Base-by-base conservation (phyloP, 2,329 filamentous ascomycete genomes). In the Chrysoporthe austroafricana region DNA sequence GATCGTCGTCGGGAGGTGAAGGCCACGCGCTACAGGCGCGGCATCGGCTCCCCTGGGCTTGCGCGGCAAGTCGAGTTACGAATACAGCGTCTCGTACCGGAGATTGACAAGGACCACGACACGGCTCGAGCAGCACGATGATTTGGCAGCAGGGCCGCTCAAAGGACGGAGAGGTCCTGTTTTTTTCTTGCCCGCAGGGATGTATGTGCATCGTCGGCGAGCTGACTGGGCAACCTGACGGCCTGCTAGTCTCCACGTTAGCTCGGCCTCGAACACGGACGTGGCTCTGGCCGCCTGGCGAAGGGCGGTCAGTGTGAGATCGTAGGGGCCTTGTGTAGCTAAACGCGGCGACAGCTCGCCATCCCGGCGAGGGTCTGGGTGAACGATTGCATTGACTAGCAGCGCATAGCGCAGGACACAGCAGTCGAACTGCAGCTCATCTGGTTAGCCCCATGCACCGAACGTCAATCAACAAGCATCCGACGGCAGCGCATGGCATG, bases 251-350 rank as follows among this genome's bases (percentile, higher is more conserved):
- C 61, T 58, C 58, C 58, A 39, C 61, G 8, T 36, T 44, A 46
- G 66, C 56, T 64, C 42, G 65, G 26, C 21, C 14, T 50, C 46
- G 43, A 42, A 43, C 32, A 44, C 14, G 16, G 21, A 21, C 57
- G 52, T 52, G 59, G 18, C 52, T n/a, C 26, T 62, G 44, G 60
- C 54, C 44, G 46, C n/a, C 46, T 54, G 50, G 50, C 32, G 11
- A 66, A 58, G 65, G 63, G 65, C 65, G 60, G 65, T 66, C 65
- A 58, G 65, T n/a, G 39, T 62, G 58, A 62, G 64, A 36, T 62
- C 16, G 58, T 57, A 46, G 64, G 11, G 50, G 54, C 34, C 18
- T 4, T 4, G 16, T 21, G 32, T 57, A 36, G 14, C 2, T 18
- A 16, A 8, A 36, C 36, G 52, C 54, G 14, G 4, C 32, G 36